A percentile compares a stretch with the other conserved stretches of the same genome.
phyloP scores from a whole-genome alignment of 2,329 filamentous ascomycete genomes.

The Trichophyton equinum region DNA sequence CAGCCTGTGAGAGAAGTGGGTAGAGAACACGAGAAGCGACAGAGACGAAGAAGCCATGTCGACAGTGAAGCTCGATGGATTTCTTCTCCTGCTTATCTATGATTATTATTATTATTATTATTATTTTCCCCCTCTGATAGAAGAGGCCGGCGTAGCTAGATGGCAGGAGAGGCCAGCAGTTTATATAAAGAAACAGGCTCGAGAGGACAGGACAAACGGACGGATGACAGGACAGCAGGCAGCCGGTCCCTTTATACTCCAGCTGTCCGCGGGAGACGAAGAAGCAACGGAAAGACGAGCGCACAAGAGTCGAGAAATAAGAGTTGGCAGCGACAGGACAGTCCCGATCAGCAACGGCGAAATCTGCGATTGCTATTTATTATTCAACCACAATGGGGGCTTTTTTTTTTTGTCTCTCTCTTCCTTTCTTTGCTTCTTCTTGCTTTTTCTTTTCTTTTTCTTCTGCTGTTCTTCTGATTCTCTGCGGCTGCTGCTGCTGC shows the following conservation, averaged over 20 bases:
- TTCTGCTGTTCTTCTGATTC: not conserved
- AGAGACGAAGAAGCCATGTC: constrained; percentile 1
- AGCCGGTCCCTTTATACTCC: not conserved
- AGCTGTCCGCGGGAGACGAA: not conserved
- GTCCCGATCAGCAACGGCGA: not conserved
- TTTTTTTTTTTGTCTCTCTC: not conserved
- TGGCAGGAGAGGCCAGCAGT: not conserved
- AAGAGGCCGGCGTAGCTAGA: not conserved
- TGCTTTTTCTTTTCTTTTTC: not conserved
- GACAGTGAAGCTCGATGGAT: not conserved
- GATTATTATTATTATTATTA: too few species aligned
- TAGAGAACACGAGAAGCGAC: not conserved
- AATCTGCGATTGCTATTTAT: not conserved
- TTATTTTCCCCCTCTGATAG: not conserved
- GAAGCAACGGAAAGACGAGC: not conserved
- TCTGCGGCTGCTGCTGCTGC: not conserved
- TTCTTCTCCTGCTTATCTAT: too few species aligned
- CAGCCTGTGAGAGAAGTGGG: not conserved
- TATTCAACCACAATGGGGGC: not conserved
- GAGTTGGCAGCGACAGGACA: not conserved
- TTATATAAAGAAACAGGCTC: not conserved
- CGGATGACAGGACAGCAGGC: not conserved
- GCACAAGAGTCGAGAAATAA: not conserved
- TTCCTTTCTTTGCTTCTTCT: not conserved
- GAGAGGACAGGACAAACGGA: not conserved